Conservation (phyloP, 116 monocot genomes). For the Dioscorea cayenensis region DNA sequence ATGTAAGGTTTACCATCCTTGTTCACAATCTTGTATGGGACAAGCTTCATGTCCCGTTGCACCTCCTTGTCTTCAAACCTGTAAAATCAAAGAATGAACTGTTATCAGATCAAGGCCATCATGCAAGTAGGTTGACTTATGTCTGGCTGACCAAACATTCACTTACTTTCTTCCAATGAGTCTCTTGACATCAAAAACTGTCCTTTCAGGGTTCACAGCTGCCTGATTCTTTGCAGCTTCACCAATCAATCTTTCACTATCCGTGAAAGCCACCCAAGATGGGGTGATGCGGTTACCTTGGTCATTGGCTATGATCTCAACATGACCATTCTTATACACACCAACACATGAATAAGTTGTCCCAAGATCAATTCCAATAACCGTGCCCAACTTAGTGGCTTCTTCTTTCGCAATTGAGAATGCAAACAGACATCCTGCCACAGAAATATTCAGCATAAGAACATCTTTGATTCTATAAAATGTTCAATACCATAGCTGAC, state of each 20-base stretch:
- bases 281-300: slow-evolving; percentile 56
- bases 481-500: neutral
- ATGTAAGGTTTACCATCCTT: slow-evolving; percentile 51
- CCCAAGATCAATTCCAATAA: slow-evolving; percentile 49
- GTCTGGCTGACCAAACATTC: neutral
- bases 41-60: slow-evolving; percentile 27
- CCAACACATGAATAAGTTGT: slow-evolving; percentile 60
- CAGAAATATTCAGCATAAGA: neutral
- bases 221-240: slow-evolving; percentile 55
- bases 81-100: neutral
- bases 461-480: neutral
- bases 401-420: slow-evolving; percentile 41
- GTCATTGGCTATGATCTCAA: slow-evolving; percentile 49
- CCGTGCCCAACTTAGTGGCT: slow-evolving; percentile 42
- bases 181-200: slow-evolving; percentile 47
- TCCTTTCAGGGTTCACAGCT: slow-evolving; percentile 40
- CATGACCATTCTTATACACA: slow-evolving; percentile 51
- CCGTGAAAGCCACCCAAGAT: slow-evolving; percentile 56
- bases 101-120: neutral
- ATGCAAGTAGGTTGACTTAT: neutral
- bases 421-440: slow-evolving; percentile 37
- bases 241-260: slow-evolving; percentile 42
- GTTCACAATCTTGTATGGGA: slow-evolving; percentile 50
- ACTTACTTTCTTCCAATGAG: slow-evolving; percentile 50
- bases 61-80: slow-evolving; percentile 46